Evolutionary conservation across 306 rosid species (phyloP), one percentile per base, ranked within the genome.

Genomic region (Dalbergia cochinchinensis): DNA sequence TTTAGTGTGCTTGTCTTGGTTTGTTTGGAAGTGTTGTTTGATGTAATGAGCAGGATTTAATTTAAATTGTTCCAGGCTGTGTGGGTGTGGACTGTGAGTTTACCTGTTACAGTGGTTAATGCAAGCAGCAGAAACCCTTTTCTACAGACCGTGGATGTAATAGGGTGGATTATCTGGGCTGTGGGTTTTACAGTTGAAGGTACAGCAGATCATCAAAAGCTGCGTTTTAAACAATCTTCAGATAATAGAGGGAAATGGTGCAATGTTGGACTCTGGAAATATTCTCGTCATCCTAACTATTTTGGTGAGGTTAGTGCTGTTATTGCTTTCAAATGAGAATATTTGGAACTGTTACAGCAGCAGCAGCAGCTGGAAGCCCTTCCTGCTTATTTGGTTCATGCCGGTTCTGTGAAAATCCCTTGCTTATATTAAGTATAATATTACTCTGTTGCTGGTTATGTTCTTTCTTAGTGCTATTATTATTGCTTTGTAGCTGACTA

Each of bases 41-140:
- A 48, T 61, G 63, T 62, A n/a, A 60, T 71, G 15, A 67, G 6
- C 72, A 61, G 59, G 51, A 48, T 44, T 42, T 68, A 6, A 22
- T 79, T 62, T 76, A 15, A 12, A 35, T 59, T 69, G 12, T 63
- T 87, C 69, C 89, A 95, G 99, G 98, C 98, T 78, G 90, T 90
- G 66, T 95, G 99, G 99, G 98, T 95, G 60, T 95, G 99, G 98
- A 48, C 94, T 31, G 99, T 95, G 81, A 93, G 98, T 83, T 91
- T 93, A 80, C 99, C 98, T 20, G 90, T 93, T 51, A 95, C 98
- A 1, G 69, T 95, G 53, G 96, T 91, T 57, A 95, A 95, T 88
- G 90, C 98, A 57, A 91, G 92, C 77, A 72, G 78, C 86, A 81
- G 86, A 74, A 88, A 82, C 62, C 96, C 99, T 67, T 78, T 84